A percentile compares a stretch with the other conserved stretches of the same genome.
phyloP scores from a whole-genome alignment of 495 filamentous ascomycete species.

The Letharia lupina region DNA sequence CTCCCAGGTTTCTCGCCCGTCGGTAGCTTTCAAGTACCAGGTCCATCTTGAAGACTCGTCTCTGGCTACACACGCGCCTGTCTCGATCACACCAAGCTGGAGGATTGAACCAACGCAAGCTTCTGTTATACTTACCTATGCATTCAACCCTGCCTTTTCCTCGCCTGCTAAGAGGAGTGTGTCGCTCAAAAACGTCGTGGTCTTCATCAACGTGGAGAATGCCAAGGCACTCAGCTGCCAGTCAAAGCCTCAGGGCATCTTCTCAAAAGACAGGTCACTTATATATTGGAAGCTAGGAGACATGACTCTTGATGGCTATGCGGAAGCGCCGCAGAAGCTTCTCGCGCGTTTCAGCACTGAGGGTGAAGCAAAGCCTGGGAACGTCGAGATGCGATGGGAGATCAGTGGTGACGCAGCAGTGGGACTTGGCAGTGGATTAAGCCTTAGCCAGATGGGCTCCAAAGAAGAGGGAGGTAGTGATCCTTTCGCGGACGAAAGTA shows the following conservation, averaged over 20 bases:
- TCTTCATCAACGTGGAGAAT: slow-evolving; percentile 70
- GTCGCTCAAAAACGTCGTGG: slow-evolving; percentile 68
- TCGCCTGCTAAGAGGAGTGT: slow-evolving; percentile 39
- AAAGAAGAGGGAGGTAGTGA: slow-evolving; percentile 41
- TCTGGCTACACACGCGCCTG: slow-evolving; percentile 59
- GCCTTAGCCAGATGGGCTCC: slow-evolving; percentile 40
- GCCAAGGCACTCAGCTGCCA: slow-evolving; percentile 46
- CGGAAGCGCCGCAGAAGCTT: slow-evolving; percentile 52
- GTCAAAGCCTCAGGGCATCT: slow-evolving; percentile 66
- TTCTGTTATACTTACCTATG: slow-evolving; percentile 75
- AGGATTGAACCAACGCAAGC: slow-evolving; percentile 74
- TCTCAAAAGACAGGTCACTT: slow-evolving; percentile 78
- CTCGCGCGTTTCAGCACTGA: slow-evolving; percentile 73
- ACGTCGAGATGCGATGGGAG: slow-evolving; percentile 78
- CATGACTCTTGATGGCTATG: slow-evolving; percentile 52
- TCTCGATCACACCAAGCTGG: slow-evolving; percentile 74
- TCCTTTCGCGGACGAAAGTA: slow-evolving; percentile 60
- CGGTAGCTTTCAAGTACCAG: slow-evolving; percentile 90
- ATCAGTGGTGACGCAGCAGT: slow-evolving; percentile 45
- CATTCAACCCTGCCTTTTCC: slow-evolving; percentile 65
- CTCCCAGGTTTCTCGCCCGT: slow-evolving; percentile 58
- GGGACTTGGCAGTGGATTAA: slow-evolving; percentile 50
- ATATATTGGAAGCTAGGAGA: slow-evolving; percentile 89
- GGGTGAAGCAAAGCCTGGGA: slow-evolving; percentile 62
- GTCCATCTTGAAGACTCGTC: slow-evolving; percentile 65